Conservation (phyloP, 306 rosid genomes). For the Vigna radiata region DNA sequence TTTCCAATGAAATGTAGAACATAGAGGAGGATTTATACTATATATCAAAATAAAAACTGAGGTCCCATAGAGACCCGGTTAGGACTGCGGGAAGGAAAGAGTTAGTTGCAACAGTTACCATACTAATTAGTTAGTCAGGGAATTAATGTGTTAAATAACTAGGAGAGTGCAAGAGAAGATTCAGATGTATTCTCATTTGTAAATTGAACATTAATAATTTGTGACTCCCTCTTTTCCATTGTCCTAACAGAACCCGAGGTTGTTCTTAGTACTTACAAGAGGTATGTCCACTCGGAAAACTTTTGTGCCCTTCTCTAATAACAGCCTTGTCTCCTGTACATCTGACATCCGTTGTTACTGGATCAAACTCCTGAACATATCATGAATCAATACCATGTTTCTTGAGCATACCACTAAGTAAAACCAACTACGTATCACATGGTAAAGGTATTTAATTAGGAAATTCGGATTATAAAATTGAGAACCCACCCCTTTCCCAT, state of each 20-base stretch:
- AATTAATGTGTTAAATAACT: too few relatives aligned
- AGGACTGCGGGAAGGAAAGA: background rate
- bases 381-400: conserved; percentile 32
- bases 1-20: background rate
- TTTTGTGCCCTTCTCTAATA: conserved; percentile 85
- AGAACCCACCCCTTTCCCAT: conserved; percentile 70
- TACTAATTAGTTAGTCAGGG: background rate
- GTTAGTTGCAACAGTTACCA: background rate
- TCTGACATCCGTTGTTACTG: conserved; percentile 52
- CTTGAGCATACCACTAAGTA: conserved; percentile 12
- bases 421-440: background rate
- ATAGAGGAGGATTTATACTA: background rate
- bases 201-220: too few relatives aligned
- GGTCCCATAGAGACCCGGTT: conserved; percentile 6
- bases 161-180: too few relatives aligned
- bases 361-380: conserved; percentile 63
- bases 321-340: conserved; percentile 69
- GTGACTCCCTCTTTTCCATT: background rate
- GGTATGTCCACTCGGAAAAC: conserved; percentile 94
- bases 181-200: too few relatives aligned
- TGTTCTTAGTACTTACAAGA: conserved; percentile 63
- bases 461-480: background rate
- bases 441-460: background rate
- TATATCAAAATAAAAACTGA: conserved; percentile 29
- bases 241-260: conserved; percentile 9